phyloP scores from a whole-genome alignment of 2,329 filamentous ascomycete species.

The Phialophora tarda region DNA sequence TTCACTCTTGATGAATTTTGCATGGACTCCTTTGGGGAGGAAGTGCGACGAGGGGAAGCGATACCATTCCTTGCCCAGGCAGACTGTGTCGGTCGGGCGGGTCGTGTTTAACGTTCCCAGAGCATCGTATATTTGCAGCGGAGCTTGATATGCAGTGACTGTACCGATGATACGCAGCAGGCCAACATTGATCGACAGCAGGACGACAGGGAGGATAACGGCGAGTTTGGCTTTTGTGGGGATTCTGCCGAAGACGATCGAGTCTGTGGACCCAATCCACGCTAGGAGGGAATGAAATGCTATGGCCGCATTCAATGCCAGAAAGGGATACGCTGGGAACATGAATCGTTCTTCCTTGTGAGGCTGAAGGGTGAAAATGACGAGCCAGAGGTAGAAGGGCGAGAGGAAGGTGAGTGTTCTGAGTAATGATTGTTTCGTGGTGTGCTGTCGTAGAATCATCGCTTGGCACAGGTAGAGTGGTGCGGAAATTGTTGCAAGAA shows the following conservation, averaged over 20 bases:
- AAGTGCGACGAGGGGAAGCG: slow-evolving; percentile 94
- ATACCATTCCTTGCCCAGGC: slow-evolving; percentile 97
- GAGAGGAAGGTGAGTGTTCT: slow-evolving; percentile 77
- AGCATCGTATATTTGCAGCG: slow-evolving; percentile 66
- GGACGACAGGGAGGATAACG: slow-evolving; percentile 49
- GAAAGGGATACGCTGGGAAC: slow-evolving; percentile 92
- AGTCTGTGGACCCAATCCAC: slow-evolving; percentile 73
- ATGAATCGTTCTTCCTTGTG: slow-evolving; percentile 99
- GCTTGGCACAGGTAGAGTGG: slow-evolving; percentile 80
- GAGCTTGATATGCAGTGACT: slow-evolving; percentile 81
- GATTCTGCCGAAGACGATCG: slow-evolving; percentile 72
- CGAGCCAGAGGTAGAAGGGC: slow-evolving; percentile 94
- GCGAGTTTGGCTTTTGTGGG: slow-evolving; percentile 75
- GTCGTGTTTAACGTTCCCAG: slow-evolving; percentile 59
- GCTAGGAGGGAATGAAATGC: slow-evolving; percentile 79
- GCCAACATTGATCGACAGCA: slow-evolving; percentile 69
- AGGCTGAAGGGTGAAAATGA: slow-evolving; percentile 86
- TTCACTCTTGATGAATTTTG: slow-evolving; percentile 89
- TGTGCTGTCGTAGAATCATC: slow-evolving; percentile 62
- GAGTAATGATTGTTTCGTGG: slow-evolving; percentile 70
- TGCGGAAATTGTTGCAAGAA: slow-evolving; percentile 74
- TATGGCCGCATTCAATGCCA: slow-evolving; percentile 86
- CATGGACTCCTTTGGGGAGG: slow-evolving; percentile 78
- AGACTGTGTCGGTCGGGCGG: slow-evolving; percentile 71
- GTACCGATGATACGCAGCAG: slow-evolving; percentile 76